phyloP scores from a whole-genome alignment of 805 yeast species.

The Saturnispora besseyi region DNA sequence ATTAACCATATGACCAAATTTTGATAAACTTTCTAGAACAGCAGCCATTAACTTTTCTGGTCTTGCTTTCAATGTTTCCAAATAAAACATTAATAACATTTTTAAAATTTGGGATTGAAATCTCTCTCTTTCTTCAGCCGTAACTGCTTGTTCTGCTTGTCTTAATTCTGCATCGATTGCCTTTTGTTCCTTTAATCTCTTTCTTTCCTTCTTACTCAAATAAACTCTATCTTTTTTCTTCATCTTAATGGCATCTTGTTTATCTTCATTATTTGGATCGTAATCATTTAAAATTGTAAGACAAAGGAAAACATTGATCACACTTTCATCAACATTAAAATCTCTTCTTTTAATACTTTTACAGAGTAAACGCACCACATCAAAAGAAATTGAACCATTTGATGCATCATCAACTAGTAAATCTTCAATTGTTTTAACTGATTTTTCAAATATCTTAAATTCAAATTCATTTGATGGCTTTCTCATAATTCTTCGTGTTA shows the following conservation, averaged over 20 bases:
- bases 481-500: conserved; percentile 58
- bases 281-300: conserved; percentile 59
- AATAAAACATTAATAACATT: conserved; percentile 58
- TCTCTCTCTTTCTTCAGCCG: conserved; percentile 78
- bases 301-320: conserved; percentile 62
- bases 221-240: conserved; percentile 87
- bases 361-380: conserved; percentile 55
- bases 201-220: conserved; percentile 81
- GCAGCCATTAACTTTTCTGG: conserved; percentile 67
- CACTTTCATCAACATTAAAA: conserved; percentile 77
- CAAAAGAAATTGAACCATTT: conserved; percentile 73
- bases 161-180: conserved; percentile 84
- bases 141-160: conserved; percentile 78
- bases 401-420: conserved; percentile 68
- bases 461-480: conserved; percentile 44
- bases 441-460: conserved; percentile 42
- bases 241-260: conserved; percentile 39
- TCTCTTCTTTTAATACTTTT: conserved; percentile 66
- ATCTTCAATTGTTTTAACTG: conserved; percentile 59
- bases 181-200: conserved; percentile 77
- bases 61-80: conserved; percentile 62
- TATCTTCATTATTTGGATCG: conserved; percentile 53
- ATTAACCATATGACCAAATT: conserved; percentile 86
- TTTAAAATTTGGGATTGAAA: conserved; percentile 80
- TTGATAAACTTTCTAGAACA: conserved; percentile 84